Conservation (phyloP, 2,329 filamentous ascomycete genomes). For the Stachybotrys chartarum region DNA sequence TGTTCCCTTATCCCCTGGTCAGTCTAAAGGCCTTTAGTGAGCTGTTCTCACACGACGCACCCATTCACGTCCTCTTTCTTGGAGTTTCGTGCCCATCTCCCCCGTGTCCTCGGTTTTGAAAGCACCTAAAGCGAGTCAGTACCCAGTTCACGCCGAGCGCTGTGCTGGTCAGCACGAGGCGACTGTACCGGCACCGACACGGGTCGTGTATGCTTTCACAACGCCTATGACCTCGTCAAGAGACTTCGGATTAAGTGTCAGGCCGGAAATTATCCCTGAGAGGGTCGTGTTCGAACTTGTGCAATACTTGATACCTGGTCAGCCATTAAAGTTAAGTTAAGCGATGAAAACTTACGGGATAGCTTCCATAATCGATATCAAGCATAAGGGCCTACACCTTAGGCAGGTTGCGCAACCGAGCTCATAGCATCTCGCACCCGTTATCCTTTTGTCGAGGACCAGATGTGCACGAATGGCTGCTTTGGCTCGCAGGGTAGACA, state of each 20-base stretch:
- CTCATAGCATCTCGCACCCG: conserved; percentile 9
- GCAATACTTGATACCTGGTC: conserved; percentile 31
- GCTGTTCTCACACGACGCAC: conserved; percentile 7
- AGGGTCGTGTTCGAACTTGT: conserved; percentile 42
- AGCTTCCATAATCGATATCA: conserved; percentile 49
- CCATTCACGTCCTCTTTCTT: conserved; percentile 37
- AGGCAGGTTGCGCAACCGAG: conserved; percentile 7
- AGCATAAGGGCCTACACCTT: conserved; percentile 46
- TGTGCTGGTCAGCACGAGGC: too few relatives aligned
- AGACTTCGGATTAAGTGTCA: conserved; percentile 53
- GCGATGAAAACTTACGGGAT: conserved; percentile 17
- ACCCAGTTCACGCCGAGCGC: too few relatives aligned
- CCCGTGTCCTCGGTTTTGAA: conserved; percentile 56
- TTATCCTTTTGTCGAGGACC: conserved; percentile 9
- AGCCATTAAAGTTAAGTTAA: neutral
- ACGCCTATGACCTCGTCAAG: conserved; percentile 56
- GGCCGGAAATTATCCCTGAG: conserved; percentile 53
- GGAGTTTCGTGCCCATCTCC: conserved; percentile 37
- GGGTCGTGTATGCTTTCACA: conserved; percentile 48
- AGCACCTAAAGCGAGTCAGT: conserved; percentile 50
- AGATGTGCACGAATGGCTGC: conserved; percentile 4
- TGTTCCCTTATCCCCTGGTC: conserved; percentile 20
- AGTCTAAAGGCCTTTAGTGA: conserved; percentile 1
- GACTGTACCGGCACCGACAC: too few relatives aligned
- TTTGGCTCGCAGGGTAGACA: neutral